These are phyloP conservation scores for Hyphopichia wangnamkhiaoensis DNA, from an alignment of 1,139 yeast species.

Conservation along the genomic window DNA sequence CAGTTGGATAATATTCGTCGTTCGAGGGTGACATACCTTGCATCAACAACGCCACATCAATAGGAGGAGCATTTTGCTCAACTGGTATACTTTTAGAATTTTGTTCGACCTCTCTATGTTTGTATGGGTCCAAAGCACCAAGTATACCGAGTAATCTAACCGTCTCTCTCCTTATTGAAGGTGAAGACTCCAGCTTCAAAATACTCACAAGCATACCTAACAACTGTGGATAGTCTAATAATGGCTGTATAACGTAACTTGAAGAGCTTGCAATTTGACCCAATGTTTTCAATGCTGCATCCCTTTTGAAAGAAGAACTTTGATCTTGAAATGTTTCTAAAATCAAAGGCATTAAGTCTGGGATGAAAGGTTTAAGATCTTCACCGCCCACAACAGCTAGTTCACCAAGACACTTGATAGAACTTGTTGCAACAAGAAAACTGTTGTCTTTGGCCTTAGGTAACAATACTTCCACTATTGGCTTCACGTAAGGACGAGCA, in stretches of 20 bases:
- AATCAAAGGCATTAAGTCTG: conserved; percentile 81
- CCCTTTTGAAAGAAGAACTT: conserved; percentile 80
- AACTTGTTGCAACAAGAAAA: conserved; percentile 82
- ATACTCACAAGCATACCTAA: conserved; percentile 80
- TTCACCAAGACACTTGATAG: conserved; percentile 88
- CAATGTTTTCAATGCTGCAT: conserved; percentile 83
- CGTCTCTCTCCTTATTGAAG: conserved; percentile 77
- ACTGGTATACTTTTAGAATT: conserved; percentile 61
- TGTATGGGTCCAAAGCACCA: conserved; percentile 97
- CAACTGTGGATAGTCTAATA: conserved; percentile 86
- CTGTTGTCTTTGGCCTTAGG: conserved; percentile 74
- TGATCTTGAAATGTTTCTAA: conserved; percentile 90
- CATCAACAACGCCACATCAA: conserved; percentile 87
- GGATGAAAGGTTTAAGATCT: conserved; percentile 70
- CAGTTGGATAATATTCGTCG: conserved; percentile 95
- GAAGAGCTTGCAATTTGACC: conserved; percentile 90
- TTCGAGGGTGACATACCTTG: conserved; percentile 92
- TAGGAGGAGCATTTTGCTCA: conserved; percentile 84
- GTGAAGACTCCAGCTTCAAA: conserved; percentile 75
- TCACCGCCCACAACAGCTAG: conserved; percentile 87
- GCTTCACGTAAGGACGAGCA: conserved; percentile 86
- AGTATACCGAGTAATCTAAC: conserved; percentile 86
- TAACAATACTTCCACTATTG: conserved; percentile 79
- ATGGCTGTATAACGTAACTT: conserved; percentile 93
- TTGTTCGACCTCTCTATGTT: conserved; percentile 88